Conservation (phyloP, 352 stramenopile genomes). For the Elongisporangium prolatum region DNA sequence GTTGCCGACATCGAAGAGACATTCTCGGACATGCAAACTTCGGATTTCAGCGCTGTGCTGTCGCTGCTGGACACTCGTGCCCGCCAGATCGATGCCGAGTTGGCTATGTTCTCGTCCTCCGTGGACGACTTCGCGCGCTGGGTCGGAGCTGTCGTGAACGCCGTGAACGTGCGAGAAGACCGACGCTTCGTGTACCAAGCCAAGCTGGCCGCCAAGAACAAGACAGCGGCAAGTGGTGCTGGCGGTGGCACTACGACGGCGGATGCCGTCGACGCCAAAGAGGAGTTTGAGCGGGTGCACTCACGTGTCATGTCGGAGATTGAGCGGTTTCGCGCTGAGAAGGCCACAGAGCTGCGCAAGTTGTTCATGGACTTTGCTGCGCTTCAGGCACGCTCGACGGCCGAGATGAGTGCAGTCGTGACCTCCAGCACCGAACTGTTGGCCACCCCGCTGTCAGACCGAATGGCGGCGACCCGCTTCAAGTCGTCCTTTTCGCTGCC, state of each 20-base stretch:
- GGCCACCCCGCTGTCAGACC: slow-evolving; percentile 30
- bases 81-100: slow-evolving; percentile 64
- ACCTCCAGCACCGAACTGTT: slow-evolving; percentile 36
- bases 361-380: slow-evolving; percentile 71
- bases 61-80: slow-evolving; percentile 69
- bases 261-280: slow-evolving; percentile 57
- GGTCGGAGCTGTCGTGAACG: slow-evolving; percentile 65
- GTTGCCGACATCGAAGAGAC: slow-evolving; percentile 66
- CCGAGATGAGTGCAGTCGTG: slow-evolving; percentile 50
- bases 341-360: slow-evolving; percentile 63
- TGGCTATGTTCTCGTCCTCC: slow-evolving; percentile 54
- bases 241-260: slow-evolving; percentile 24
- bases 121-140: slow-evolving; percentile 74
- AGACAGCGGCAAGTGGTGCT: slow-evolving; percentile 18
- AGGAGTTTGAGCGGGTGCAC: slow-evolving; percentile 75
- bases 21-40: slow-evolving; percentile 54
- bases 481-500: slow-evolving; percentile 35
- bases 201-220: slow-evolving; percentile 46
- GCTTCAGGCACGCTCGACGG: slow-evolving; percentile 42
- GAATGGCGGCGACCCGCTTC: slow-evolving; percentile 17
- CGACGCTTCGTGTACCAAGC: slow-evolving; percentile 75
- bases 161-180: slow-evolving; percentile 73
- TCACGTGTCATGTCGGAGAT: slow-evolving; percentile 73
- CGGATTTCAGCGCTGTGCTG: slow-evolving; percentile 60
- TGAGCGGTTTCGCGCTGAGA: slow-evolving; percentile 65